These are phyloP conservation scores for Volvox reticuliferus DNA, from an alignment of 139 green algal species.

Conservation along the genomic window DNA sequence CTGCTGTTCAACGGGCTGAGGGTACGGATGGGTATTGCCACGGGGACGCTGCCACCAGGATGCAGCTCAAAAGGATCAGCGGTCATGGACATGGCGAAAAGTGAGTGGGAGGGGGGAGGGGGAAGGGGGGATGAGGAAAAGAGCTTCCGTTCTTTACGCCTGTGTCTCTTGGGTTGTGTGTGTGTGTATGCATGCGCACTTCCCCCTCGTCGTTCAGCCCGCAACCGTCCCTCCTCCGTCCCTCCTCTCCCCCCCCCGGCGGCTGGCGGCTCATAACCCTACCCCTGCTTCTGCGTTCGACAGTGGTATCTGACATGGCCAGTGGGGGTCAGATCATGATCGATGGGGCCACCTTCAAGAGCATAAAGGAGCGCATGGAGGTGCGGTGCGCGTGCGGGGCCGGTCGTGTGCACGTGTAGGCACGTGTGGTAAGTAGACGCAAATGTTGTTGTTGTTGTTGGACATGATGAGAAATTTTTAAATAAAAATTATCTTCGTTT, in stretches of 20 bases:
- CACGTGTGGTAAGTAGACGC: too few species aligned
- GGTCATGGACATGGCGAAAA: constrained; percentile 55
- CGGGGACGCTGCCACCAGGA: constrained; percentile 50
- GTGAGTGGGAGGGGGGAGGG: constrained; percentile 33
- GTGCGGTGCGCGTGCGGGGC: background rate
- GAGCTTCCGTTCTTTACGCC: too few species aligned
- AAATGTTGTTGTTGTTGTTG: too few species aligned
- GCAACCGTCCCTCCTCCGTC: background rate
- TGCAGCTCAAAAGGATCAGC: constrained; percentile 25
- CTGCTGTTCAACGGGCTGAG: constrained; percentile 58
- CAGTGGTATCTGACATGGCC: constrained; percentile 64
- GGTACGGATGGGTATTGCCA: constrained; percentile 69
- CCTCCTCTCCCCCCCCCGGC: background rate
- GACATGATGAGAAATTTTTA: too few species aligned
- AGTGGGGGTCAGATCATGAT: constrained; percentile 62
- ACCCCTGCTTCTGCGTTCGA: background rate
- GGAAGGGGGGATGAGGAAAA: background rate
- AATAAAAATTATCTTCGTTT: too few species aligned
- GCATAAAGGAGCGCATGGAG: constrained; percentile 55
- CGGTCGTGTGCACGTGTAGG: too few species aligned
- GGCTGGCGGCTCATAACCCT: background rate
- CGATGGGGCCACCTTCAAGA: constrained; percentile 53
- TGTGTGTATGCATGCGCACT: background rate
- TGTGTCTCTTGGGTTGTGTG: too few species aligned
- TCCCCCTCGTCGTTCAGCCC: background rate